Evolutionary conservation across 345 rosid genomes (phyloP).

Genomic region (Euclidium syriacum): DNA sequence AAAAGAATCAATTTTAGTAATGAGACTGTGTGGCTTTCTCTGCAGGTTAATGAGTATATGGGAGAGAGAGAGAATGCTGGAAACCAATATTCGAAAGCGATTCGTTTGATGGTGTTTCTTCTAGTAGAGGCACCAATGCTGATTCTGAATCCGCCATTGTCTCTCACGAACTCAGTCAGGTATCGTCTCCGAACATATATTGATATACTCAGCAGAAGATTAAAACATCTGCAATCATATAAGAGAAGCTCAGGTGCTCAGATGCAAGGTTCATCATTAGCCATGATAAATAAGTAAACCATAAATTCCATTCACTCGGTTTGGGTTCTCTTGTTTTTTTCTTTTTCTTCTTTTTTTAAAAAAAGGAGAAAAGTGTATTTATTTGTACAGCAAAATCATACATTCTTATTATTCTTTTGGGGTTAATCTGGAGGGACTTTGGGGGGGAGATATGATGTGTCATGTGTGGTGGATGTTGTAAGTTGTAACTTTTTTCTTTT

Average conservation of each 20-base stretch:
- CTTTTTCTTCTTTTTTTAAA: background rate
- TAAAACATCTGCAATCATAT: slow-evolving; percentile 48
- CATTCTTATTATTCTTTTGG: slow-evolving; percentile 58
- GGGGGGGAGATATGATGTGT: slow-evolving; percentile 9
- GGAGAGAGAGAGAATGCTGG: slow-evolving; percentile 63
- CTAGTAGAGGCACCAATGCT: slow-evolving; percentile 88
- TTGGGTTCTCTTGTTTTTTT: slow-evolving; percentile 1
- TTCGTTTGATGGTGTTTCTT: slow-evolving; percentile 66
- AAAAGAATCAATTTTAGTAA: background rate
- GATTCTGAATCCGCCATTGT: slow-evolving; percentile 78
- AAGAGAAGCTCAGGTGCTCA: slow-evolving; percentile 46
- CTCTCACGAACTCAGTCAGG: slow-evolving; percentile 80
- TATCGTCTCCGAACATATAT: slow-evolving; percentile 65
- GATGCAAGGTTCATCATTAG: slow-evolving; percentile 39
- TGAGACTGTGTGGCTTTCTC: background rate
- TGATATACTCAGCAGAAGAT: slow-evolving; percentile 63
- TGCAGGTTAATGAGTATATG: slow-evolving; percentile 78
- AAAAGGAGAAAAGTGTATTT: background rate
- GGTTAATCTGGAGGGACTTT: slow-evolving; percentile 1
- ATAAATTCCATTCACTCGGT: background rate
- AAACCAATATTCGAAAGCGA: slow-evolving; percentile 60
- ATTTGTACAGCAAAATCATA: slow-evolving; percentile 46
- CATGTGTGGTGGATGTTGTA: slow-evolving; percentile 35
- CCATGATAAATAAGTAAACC: slow-evolving; percentile 28
- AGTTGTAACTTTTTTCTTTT: slow-evolving; percentile 38